Evolutionary conservation across 2,329 filamentous ascomycete species (phyloP).

Genomic region (Diplocarpon rosae): DNA sequence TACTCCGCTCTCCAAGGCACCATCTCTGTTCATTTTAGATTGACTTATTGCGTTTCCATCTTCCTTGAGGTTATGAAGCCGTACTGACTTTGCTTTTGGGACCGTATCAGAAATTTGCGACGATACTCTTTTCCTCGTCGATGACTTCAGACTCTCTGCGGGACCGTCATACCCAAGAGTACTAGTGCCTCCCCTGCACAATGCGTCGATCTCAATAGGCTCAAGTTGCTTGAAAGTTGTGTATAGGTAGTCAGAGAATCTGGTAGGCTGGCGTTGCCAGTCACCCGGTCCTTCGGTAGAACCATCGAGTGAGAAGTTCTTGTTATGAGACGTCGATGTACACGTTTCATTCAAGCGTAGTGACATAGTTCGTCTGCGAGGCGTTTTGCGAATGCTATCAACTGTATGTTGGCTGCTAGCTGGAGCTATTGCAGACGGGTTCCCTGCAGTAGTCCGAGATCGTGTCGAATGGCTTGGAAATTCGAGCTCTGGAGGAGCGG

Average conservation of each 20-base stretch:
- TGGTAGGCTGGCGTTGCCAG: not conserved
- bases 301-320: not conserved
- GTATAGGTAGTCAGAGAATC: not conserved
- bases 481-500: not conserved
- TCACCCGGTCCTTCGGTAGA: not conserved
- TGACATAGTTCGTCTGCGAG: not conserved
- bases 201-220: not conserved
- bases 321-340: not conserved
- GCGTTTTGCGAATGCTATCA: not conserved
- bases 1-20: not conserved
- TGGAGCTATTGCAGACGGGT: not conserved
- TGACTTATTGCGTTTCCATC: not conserved
- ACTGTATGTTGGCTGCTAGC: not conserved
- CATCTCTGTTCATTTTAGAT: not conserved
- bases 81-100: not conserved
- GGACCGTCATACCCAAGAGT: constrained; percentile 2
- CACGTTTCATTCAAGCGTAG: not conserved
- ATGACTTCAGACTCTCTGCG: not conserved
- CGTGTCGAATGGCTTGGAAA: constrained; percentile 1
- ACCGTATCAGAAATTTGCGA: not conserved
- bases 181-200: not conserved
- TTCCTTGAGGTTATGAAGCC: not conserved
- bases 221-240: not conserved
- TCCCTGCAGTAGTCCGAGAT: not conserved
- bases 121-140: not conserved